A percentile compares a stretch with the other conserved stretches of the same genome.
phyloP scores from a whole-genome alignment of 2,329 filamentous ascomycete genomes.

The Sclerotinia sclerotiorum region DNA sequence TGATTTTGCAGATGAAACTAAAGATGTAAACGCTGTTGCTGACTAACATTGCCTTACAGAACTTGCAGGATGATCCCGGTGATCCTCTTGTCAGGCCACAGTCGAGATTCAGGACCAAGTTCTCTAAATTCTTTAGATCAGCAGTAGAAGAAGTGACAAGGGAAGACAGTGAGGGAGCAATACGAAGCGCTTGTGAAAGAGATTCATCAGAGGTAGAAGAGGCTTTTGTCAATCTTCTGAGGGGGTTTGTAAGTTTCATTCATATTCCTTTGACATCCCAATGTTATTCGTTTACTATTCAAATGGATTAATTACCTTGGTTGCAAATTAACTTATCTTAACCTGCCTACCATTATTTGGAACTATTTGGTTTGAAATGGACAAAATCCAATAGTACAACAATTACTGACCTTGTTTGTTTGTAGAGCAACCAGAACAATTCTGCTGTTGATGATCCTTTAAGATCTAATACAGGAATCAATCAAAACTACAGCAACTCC shows the following conservation, averaged over 20 bases:
- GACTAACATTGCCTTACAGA: constrained; percentile 17
- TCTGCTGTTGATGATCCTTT: background rate
- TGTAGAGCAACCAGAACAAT: background rate
- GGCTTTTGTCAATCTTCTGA: background rate
- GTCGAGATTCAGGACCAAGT: background rate
- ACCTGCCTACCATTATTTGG: background rate
- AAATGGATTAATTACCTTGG: background rate
- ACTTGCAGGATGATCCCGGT: constrained; percentile 4
- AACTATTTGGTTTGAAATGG: background rate
- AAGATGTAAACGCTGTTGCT: background rate
- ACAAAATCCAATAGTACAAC: background rate
- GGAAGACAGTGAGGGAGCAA: too few species aligned
- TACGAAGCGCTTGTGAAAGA: too few species aligned
- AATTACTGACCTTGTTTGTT: background rate
- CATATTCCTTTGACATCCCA: too few species aligned
- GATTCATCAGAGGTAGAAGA: background rate
- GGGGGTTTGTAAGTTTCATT: background rate
- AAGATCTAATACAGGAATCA: background rate
- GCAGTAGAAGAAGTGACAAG: background rate
- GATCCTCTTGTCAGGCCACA: background rate
- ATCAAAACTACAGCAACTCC: too few species aligned
- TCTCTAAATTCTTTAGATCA: background rate
- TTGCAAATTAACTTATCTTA: too few species aligned
- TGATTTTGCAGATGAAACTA: constrained; percentile 1
- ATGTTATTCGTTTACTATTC: background rate